phyloP scores from a whole-genome alignment of 1,284 basidiomycete species.

The Phellinidium pouzarii region DNA sequence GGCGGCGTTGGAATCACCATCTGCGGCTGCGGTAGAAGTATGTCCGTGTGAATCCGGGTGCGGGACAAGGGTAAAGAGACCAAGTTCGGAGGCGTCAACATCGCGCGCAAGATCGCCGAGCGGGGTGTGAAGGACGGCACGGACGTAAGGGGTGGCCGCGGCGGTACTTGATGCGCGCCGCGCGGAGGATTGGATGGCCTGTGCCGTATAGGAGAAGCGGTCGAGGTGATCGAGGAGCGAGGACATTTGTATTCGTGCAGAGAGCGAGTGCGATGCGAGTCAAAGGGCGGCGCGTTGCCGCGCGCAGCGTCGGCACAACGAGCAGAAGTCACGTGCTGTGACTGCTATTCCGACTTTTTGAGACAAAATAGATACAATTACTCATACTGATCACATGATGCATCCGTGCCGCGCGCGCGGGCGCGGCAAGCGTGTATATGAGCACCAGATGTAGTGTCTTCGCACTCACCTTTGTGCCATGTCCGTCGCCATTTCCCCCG shows the following conservation, averaged over 20 bases:
- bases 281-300: too few relatives aligned
- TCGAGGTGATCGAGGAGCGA: constrained; percentile 13
- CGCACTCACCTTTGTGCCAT: too few relatives aligned
- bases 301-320: too few relatives aligned
- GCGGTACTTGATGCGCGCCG: constrained; percentile 2
- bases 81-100: constrained; percentile 65
- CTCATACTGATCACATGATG: neutral
- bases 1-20: constrained; percentile 49
- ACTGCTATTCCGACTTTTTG: too few relatives aligned
- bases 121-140: constrained; percentile 51
- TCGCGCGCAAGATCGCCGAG: constrained; percentile 73
- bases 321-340: too few relatives aligned
- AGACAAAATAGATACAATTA: neutral
- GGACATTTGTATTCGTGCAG: neutral
- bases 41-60: constrained; percentile 14
- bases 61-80: constrained; percentile 55
- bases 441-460: too few relatives aligned
- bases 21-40: constrained; percentile 21
- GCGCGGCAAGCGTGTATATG: too few relatives aligned
- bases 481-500: too few relatives aligned
- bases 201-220: constrained; percentile 17
- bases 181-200: constrained; percentile 4
- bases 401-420: neutral
- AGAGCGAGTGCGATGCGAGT: too few relatives aligned
- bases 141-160: constrained; percentile 18